Conservation (phyloP, 495 filamentous ascomycete species). For the Pyronema domesticum region DNA sequence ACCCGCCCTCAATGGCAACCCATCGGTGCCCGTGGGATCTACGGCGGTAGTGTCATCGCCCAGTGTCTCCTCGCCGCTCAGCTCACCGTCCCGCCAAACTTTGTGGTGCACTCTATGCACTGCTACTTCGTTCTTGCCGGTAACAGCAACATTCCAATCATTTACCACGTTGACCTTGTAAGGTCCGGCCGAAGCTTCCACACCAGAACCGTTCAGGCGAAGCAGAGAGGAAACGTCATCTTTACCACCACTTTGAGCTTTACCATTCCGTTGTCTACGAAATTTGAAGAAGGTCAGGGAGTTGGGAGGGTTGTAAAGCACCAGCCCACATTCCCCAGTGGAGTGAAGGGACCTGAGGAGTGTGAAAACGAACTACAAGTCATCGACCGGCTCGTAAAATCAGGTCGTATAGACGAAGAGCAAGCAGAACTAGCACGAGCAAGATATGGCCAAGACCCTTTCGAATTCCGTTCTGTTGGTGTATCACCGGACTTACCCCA, state of each 20-base stretch:
- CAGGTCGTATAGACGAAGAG: slow-evolving; percentile 1
- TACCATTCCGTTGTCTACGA: slow-evolving; percentile 37
- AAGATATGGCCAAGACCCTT: slow-evolving; percentile 30
- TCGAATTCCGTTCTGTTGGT: slow-evolving; percentile 38
- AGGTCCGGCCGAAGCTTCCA: slow-evolving; percentile 80
- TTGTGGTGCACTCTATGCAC: slow-evolving; percentile 86
- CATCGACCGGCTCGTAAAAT: slow-evolving; percentile 14
- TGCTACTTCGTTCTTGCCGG: slow-evolving; percentile 96
- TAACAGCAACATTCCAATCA: slow-evolving; percentile 61
- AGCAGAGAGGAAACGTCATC: slow-evolving; percentile 74
- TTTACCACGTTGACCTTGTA: slow-evolving; percentile 85
- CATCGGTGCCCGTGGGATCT: slow-evolving; percentile 76
- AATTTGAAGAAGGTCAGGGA: slow-evolving; percentile 36
- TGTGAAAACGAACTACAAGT: slow-evolving; percentile 12
- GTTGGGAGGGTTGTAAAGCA: slow-evolving; percentile 29
- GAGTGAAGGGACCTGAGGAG: slow-evolving; percentile 17
- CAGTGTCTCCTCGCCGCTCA: slow-evolving; percentile 81
- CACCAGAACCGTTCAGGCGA: slow-evolving; percentile 86
- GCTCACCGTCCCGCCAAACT: slow-evolving; percentile 59
- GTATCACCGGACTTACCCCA: slow-evolving; percentile 27
- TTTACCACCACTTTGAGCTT: slow-evolving; percentile 92
- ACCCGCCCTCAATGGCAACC: slow-evolving; percentile 80
- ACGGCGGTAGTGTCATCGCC: slow-evolving; percentile 76
- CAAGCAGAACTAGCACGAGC: not conserved
- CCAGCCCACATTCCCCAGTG: slow-evolving; percentile 37